These are phyloP conservation scores for Candida glaebosa DNA, from an alignment of 805 yeast species.

Conservation along the genomic window DNA sequence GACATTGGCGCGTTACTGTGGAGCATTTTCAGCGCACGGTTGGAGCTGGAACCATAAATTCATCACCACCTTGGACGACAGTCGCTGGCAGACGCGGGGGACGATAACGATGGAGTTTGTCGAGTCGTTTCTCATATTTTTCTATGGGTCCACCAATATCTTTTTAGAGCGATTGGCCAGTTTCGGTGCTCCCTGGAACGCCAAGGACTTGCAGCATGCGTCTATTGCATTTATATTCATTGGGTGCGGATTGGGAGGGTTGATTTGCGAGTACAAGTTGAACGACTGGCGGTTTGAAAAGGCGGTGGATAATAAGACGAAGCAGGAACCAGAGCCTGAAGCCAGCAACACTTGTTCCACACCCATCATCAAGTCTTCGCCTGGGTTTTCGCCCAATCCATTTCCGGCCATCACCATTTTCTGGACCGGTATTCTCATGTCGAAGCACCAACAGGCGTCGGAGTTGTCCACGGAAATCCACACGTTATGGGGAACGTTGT, in stretches of 20 bases:
- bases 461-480: slow-evolving; percentile 75
- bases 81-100: slow-evolving; percentile 37
- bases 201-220: slow-evolving; percentile 44
- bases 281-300: slow-evolving; percentile 53
- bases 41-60: slow-evolving; percentile 80
- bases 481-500: slow-evolving; percentile 86
- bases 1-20: slow-evolving; percentile 84
- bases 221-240: slow-evolving; percentile 48
- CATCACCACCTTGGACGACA: slow-evolving; percentile 24
- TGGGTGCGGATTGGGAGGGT: slow-evolving; percentile 91
- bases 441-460: slow-evolving; percentile 87
- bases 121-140: slow-evolving; percentile 75
- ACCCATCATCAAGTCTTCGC: slow-evolving; percentile 39
- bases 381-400: slow-evolving; percentile 88
- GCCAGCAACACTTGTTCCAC: neutral
- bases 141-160: slow-evolving; percentile 86
- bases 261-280: slow-evolving; percentile 69
- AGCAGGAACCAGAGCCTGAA: slow-evolving; percentile 2
- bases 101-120: slow-evolving; percentile 79
- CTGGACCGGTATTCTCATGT: slow-evolving; percentile 97
- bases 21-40: slow-evolving; percentile 70
- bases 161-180: slow-evolving; percentile 78
- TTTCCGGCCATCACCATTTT: slow-evolving; percentile 90
- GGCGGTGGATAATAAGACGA: slow-evolving; percentile 17
- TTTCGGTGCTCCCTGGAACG: slow-evolving; percentile 74